Evolutionary conservation across 1,284 basidiomycete genomes (phyloP).

Genomic region (Austroboletus niveus): DNA sequence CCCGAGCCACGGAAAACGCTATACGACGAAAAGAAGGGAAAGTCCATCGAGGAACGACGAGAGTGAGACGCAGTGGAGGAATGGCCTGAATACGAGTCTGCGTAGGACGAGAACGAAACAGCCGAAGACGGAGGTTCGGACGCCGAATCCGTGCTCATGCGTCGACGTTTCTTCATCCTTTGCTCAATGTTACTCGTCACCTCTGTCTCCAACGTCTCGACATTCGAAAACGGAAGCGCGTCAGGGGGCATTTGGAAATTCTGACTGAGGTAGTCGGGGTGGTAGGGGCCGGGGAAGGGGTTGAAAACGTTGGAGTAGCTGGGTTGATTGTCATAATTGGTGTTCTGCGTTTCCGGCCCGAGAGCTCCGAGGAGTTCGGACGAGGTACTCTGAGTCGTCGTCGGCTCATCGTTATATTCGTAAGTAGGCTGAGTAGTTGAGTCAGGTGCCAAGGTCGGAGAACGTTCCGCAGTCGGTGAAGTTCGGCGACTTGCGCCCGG

Average conservation of each 20-base stretch:
- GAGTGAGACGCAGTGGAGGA: conserved; percentile 42
- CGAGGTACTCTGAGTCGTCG: conserved; percentile 41
- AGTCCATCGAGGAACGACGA: conserved; percentile 58
- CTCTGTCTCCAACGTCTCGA: conserved; percentile 43
- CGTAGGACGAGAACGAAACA: conserved; percentile 50
- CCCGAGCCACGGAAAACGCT: conserved; percentile 50
- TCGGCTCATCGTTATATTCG: conserved; percentile 39
- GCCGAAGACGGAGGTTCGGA: conserved; percentile 64
- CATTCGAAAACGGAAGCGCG: conserved; percentile 46
- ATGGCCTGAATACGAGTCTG: conserved; percentile 40
- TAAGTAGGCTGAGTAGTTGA: conserved; percentile 54
- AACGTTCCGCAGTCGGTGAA: conserved; percentile 58
- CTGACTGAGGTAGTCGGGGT: conserved; percentile 63
- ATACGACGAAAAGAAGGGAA: conserved; percentile 50
- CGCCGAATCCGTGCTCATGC: conserved; percentile 72
- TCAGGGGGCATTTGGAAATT: conserved; percentile 45
- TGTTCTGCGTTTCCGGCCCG: conserved; percentile 40
- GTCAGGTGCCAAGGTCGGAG: conserved; percentile 64
- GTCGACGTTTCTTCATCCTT: conserved; percentile 58
- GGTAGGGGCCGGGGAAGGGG: conserved; percentile 65
- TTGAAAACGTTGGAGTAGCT: conserved; percentile 29
- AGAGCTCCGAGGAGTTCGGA: conserved; percentile 66
- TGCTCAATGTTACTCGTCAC: conserved; percentile 14
- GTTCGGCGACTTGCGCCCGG: conserved; percentile 71
- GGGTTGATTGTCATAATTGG: conserved; percentile 32